Base-by-base conservation (phyloP, 2,329 filamentous ascomycete species). In the Apiospora pterosperma region DNA sequence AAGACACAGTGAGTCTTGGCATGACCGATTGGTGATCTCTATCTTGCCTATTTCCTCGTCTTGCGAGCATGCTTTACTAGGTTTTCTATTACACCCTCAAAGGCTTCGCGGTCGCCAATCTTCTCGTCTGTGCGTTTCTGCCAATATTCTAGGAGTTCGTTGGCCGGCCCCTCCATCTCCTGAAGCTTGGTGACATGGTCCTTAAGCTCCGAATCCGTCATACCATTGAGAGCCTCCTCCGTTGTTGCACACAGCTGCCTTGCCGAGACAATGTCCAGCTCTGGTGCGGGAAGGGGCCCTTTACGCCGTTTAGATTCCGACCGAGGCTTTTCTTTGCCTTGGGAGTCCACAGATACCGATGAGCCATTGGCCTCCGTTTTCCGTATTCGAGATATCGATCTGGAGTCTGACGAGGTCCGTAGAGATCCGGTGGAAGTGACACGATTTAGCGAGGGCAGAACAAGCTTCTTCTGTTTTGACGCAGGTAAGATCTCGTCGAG, bases 71-170 rank as follows among this genome's bases (percentile, higher is more conserved):
- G 93, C 77, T 93, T 96, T 52, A 97, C 95, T 69, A 98, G 78
- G 76, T 97, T 97, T 79, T 97, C 95, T 84, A 98, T 97, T 19
- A 98, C 95, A 0, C 93, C 93, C 76, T 98, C 95, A 76, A 97
- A 96, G 3, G 93, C 92, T 75, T 97, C 95, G 70, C 96, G 90
- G 75, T 98, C 95, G 44, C 92, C 92, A 68, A 97, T 81, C 72
- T 95, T 92, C 70, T 93, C 93, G 75, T 97, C 94, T 62, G 91
- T 90, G 71, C 89, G 83, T 80, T 92, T 92, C 70, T 92, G 85
- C 95, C 95, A 98, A 75, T 95, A 97, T 69, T 93, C 91, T 62
- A 97, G 81, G 42, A 94, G 88, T 65, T 92, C 87, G 63, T 90
- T 91, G 4, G 93, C 92, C 25, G 85, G 83, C n/a, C 81, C 83